Evolutionary conservation across 2,329 filamentous ascomycete genomes (phyloP).

Genomic region (Chrysoporthe austroafricana): DNA sequence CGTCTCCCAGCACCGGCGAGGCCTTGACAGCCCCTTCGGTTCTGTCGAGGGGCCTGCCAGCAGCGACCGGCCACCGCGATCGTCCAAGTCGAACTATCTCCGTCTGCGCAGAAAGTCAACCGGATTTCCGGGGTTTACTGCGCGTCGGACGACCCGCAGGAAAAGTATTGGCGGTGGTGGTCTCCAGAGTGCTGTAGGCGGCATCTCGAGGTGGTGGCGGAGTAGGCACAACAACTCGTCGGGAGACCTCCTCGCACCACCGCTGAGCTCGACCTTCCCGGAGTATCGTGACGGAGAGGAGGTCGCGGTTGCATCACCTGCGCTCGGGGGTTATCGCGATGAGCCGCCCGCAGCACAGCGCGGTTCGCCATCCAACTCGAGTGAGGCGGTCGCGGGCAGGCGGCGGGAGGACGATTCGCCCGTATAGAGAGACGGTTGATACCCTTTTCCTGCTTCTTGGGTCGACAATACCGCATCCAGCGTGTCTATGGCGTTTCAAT

Average conservation of each 20-base stretch:
- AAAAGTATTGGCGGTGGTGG: constrained; percentile 42
- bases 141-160: constrained; percentile 49
- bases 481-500: constrained; percentile 13
- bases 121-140: constrained; percentile 64
- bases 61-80: constrained; percentile 17
- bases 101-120: constrained; percentile 61
- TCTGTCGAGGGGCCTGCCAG: constrained; percentile 10
- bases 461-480: constrained; percentile 1
- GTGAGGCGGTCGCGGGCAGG: constrained; percentile 18
- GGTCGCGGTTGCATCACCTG: constrained; percentile 15
- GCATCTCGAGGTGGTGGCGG: constrained; percentile 61
- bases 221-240: constrained; percentile 20
- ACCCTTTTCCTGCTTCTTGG: constrained; percentile 10
- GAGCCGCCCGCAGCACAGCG: constrained; percentile 13
- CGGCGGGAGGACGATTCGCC: constrained; percentile 26
- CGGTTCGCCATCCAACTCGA: constrained; percentile 2
- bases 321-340: constrained; percentile 10
- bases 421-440: constrained; percentile 26
- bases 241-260: constrained; percentile 15
- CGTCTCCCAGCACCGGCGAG: constrained; percentile 37
- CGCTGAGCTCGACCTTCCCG: constrained; percentile 22
- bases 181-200: constrained; percentile 55
- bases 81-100: constrained; percentile 30
- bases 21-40: constrained; percentile 36
- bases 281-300: constrained; percentile 30